Evolutionary conservation across 306 rosid species (phyloP).

Genomic region (Delonix regia): DNA sequence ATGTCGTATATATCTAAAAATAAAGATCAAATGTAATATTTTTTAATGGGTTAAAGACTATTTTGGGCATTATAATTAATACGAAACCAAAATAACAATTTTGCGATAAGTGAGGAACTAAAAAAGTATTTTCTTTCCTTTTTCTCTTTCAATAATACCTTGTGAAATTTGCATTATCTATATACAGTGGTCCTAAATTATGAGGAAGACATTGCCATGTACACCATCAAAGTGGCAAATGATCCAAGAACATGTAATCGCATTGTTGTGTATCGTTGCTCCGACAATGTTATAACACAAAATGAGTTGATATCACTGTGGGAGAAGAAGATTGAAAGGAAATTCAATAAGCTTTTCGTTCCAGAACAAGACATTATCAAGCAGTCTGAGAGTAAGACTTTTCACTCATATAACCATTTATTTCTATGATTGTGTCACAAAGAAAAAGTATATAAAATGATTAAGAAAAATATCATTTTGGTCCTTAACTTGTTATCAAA

Average conservation of each 20-base stretch:
- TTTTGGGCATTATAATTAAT: too few relatives aligned
- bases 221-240: conserved; percentile 53
- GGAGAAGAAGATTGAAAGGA: conserved; percentile 42
- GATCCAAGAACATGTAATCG: conserved; percentile 48
- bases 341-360: conserved; percentile 18
- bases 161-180: background rate
- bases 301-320: conserved; percentile 50
- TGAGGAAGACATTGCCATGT: conserved; percentile 51
- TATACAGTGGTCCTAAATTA: conserved; percentile 47
- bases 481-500: too few relatives aligned
- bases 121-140: too few relatives aligned
- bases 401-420: background rate
- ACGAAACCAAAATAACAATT: too few relatives aligned
- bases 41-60: too few relatives aligned
- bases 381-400: conserved; percentile 39
- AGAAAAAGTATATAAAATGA: too few relatives aligned
- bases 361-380: conserved; percentile 36
- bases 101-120: too few relatives aligned
- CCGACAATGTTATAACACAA: conserved; percentile 42
- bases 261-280: conserved; percentile 39
- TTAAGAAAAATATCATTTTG: too few relatives aligned
- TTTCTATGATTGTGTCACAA: too few relatives aligned
- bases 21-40: too few relatives aligned
- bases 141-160: too few relatives aligned
- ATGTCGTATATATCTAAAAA: too few relatives aligned